A percentile compares a stretch with the other conserved stretches of the same genome.
phyloP scores from a whole-genome alignment of 1,284 basidiomycete genomes.

The Naganishia sp. region DNA sequence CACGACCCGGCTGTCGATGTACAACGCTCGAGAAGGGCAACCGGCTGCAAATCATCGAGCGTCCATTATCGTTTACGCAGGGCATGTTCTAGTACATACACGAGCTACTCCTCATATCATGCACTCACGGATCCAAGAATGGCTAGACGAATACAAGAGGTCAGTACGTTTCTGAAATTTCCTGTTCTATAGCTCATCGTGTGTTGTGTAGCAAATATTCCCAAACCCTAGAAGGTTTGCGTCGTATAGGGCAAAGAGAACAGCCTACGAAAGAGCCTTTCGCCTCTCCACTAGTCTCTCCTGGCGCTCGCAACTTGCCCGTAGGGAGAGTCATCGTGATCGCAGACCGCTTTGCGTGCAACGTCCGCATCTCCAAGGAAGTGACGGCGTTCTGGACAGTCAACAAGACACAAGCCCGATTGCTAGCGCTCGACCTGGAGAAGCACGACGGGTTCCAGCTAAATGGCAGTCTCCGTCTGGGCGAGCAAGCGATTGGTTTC shows the following conservation, averaged over 20 bases:
- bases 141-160: conserved; percentile 26
- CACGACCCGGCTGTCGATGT: conserved; percentile 7
- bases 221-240: conserved; percentile 14
- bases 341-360: conserved; percentile 19
- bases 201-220: conserved; percentile 10
- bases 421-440: conserved; percentile 8
- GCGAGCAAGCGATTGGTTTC: conserved; percentile 30
- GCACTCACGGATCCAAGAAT: conserved; percentile 24
- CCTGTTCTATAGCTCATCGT: neutral
- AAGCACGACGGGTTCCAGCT: conserved; percentile 14
- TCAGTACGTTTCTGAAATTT: neutral
- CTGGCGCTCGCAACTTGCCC: conserved; percentile 4
- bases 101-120: conserved; percentile 21
- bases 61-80: conserved; percentile 16
- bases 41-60: conserved; percentile 1
- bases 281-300: neutral
- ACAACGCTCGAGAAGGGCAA: neutral
- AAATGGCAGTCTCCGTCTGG: conserved; percentile 19
- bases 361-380: conserved; percentile 26
- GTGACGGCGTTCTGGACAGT: conserved; percentile 25
- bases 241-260: neutral
- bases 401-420: conserved; percentile 12
- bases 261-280: neutral
- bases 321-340: conserved; percentile 13
- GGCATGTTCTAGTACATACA: conserved; percentile 18